Evolutionary conservation across 306 rosid genomes (phyloP).

Genomic region (Calophaca sinica): DNA sequence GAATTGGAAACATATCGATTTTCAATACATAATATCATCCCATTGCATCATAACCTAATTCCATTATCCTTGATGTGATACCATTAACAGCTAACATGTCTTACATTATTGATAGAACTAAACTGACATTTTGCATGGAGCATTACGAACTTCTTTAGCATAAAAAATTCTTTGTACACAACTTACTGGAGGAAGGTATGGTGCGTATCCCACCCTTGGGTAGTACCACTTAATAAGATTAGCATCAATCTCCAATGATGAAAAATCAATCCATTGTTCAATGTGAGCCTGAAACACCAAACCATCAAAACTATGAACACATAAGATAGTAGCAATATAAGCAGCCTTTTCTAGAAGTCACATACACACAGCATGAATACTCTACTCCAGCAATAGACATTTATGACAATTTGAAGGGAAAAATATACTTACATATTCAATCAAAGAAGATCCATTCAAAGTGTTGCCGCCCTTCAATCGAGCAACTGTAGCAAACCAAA

Average conservation of each 20-base stretch:
- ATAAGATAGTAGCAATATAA: no score
- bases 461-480: conserved; percentile 56
- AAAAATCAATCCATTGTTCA: conserved; percentile 93
- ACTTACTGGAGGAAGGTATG: conserved; percentile 79
- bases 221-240: conserved; percentile 50
- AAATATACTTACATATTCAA: conserved; percentile 62
- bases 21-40: no score
- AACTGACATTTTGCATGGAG: not conserved
- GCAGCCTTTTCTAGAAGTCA: no score
- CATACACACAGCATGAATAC: no score
- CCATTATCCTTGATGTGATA: no score
- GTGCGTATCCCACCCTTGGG: conserved; percentile 55
- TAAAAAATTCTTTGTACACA: no score
- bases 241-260: conserved; percentile 75
- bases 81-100: no score
- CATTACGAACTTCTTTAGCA: no score
- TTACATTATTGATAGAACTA: not conserved
- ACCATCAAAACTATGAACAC: not conserved
- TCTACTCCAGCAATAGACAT: no score
- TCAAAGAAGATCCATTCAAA: conserved; percentile 68
- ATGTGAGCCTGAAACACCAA: conserved; percentile 65
- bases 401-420: no score
- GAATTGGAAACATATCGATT: no score
- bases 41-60: no score
- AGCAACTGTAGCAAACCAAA: conserved; percentile 57